Conservation (phyloP, 129 eudicot species). For the Deinandra increscens region DNA sequence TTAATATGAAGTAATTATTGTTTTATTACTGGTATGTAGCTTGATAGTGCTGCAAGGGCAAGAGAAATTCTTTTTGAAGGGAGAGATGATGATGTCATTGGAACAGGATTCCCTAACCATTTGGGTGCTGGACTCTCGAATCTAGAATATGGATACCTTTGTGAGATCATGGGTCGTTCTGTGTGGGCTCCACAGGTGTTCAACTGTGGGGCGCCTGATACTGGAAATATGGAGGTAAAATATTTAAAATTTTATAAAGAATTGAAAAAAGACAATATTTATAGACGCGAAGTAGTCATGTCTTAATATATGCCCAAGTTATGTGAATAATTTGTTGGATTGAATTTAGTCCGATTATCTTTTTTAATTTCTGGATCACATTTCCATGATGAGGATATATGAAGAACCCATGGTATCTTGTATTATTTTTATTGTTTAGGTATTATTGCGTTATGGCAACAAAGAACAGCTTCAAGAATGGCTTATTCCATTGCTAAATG, state of each 20-base stretch:
- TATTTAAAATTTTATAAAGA: background rate
- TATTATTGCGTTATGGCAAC: constrained; percentile 84
- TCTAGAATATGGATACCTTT: constrained; percentile 93
- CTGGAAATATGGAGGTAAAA: constrained; percentile 98
- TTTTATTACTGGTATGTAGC: constrained; percentile 38
- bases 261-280: background rate
- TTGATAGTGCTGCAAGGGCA: constrained; percentile 87
- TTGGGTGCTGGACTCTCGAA: constrained; percentile 94
- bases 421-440: constrained; percentile 36
- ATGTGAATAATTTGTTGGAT: background rate
- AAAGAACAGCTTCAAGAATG: constrained; percentile 84
- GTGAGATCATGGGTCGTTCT: constrained; percentile 96
- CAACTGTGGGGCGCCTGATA: constrained; percentile 97
- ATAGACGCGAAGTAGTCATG: background rate
- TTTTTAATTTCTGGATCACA: background rate
- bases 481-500: constrained; percentile 94
- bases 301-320: background rate
- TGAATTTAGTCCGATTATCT: background rate
- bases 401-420: background rate
- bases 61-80: constrained; percentile 56
- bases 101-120: constrained; percentile 41
- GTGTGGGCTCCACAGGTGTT: constrained; percentile 98
- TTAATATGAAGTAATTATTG: background rate
- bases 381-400: constrained; percentile 4
- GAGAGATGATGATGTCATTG: constrained; percentile 31